Evolutionary conservation across 768 basidiomycete species (phyloP), one percentile per base, ranked within the genome.

Genomic region (Suillus variegatus): DNA sequence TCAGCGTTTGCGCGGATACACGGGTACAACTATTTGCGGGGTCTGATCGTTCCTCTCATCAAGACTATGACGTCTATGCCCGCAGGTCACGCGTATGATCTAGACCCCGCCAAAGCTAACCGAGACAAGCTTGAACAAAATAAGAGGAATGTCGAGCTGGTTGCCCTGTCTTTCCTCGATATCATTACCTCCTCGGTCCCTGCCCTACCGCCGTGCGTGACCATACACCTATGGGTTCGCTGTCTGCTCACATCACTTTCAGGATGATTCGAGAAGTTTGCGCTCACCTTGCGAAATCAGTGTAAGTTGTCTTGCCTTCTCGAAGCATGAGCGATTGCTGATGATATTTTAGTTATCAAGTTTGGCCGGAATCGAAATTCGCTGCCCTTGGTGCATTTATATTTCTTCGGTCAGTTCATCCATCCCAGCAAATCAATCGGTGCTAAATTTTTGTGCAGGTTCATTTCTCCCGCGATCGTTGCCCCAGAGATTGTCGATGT

Each of bases 381-480:
- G 85, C 91, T 28, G 92, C 93, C 1, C 84, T 93, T 46, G 94
- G 94, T 28, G 93, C 94, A 13, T 95, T 97, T 80, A 90, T 98
- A 66, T 97, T 98, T 73, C 80, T 98, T 51, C 86, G 95, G 87
- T 91, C 70, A 43, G 79, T 70, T 46, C n/a, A 65, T 25, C 74
- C 61, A 43, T 13, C 6, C 47, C 49, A 9, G 40, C 58, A 49
- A 25, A 9, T 36, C 28, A 16, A 20, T 13, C 9, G 0, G 28
- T 61, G 46, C 63, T 64, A 22, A 74, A 49, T 62, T 35, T 43
- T 35, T 18, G n/a, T 52, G 4, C 56, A 95, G 93, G 55, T 97
- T 97, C 75, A 93, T 97, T 65, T 94, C 91, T 44, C 96, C 96
- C 46, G 93, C 94, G 0, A 87, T 98, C 38, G 93, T 96, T 9